Evolutionary conservation across 2,329 filamentous ascomycete species (phyloP), one percentile per base, ranked within the genome.

Genomic region (Berkeleyomyces basicola): DNA sequence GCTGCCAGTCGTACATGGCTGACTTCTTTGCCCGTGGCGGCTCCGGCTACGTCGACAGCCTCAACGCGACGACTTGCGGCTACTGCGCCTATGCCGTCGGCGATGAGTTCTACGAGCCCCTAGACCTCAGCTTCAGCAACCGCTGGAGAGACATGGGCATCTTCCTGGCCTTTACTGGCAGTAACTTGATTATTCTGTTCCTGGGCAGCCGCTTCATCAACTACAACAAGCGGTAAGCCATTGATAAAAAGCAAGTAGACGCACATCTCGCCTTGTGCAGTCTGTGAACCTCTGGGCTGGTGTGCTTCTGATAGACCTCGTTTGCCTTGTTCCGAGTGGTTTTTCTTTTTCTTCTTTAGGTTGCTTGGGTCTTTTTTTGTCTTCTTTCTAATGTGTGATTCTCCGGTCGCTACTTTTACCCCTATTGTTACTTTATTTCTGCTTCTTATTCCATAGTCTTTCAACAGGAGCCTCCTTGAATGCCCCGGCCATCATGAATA

Each of bases 131-230:
- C 2, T 95, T 85, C 68, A 74, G 76, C 51, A 73, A 87, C 66
- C 77, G 90, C 14, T 95, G 90, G 90, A 81, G 90, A 62, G 89
- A 96, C 68, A 64, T 93, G 63, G 90, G 89, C 1, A 95, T 95
- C 66, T 86, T 85, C 67, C 67, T 81, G 40, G 86, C 84, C 0
- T 95, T 90, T 69, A 79, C 95, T 61, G 88, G 74, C 11, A 90
- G 85, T 70, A 95, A 95, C 71, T 70, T 93, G 68, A 79, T 88
- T 37, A 80, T 83, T 65, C 69, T 83, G 39, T 74, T 81, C 61
- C 6, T 74, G 57, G 81, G 78, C 78, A 75, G 74, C 64, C 77
- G 77, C 59, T 80, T 76, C 70, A 67, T 81, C 58, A 81, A 81
- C 70, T 81, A 77, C 68, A 81, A 81, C 71, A 62, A 47, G 36